Conservation (phyloP, 495 filamentous ascomycete species). For the Annulohypoxylon moriforme region DNA sequence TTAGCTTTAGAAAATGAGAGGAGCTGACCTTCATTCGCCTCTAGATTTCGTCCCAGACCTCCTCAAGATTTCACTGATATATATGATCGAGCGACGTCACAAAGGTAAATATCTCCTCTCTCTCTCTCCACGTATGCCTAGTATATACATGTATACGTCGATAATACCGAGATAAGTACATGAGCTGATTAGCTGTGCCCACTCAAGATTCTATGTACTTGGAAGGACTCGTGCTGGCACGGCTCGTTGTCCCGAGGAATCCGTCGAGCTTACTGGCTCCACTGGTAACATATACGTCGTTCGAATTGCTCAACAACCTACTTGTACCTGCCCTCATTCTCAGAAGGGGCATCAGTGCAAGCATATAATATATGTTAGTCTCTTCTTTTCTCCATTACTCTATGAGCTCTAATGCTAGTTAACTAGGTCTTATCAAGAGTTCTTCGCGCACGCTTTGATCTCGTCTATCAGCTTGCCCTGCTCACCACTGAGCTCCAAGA, state of each 20-base stretch:
- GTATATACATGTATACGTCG: neutral
- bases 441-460: constrained; percentile 69
- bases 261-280: constrained; percentile 75
- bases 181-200: neutral
- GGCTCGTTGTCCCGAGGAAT: constrained; percentile 52
- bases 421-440: constrained; percentile 70
- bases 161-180: neutral
- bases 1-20: neutral
- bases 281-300: constrained; percentile 81
- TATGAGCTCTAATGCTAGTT: neutral
- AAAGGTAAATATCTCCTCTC: constrained; percentile 36
- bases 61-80: constrained; percentile 52
- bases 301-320: constrained; percentile 62
- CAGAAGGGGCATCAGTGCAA: constrained; percentile 79
- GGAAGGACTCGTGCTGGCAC: constrained; percentile 48
- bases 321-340: constrained; percentile 75
- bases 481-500: constrained; percentile 71
- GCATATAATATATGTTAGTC: constrained; percentile 50
- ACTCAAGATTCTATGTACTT: constrained; percentile 54
- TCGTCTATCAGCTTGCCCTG: constrained; percentile 81
- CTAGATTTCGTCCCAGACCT: constrained; percentile 51
- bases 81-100: constrained; percentile 54
- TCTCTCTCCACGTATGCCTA: no score
- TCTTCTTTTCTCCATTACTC: neutral
- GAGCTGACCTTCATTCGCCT: constrained; percentile 2